Base-by-base conservation (phyloP, 768 basidiomycete genomes). In the Crassisporium funariophilum region DNA sequence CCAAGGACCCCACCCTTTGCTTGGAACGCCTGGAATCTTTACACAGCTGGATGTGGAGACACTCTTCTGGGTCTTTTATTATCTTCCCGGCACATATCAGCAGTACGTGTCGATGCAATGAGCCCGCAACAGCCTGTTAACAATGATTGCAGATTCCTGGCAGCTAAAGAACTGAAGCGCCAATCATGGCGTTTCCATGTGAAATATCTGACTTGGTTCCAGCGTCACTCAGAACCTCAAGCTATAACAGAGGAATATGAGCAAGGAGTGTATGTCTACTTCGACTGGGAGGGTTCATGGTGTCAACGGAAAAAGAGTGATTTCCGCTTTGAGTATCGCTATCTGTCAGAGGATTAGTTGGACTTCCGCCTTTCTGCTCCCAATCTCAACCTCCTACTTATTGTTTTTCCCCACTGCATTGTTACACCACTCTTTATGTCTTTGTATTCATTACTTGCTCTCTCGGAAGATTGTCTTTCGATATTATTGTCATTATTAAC, bases 121-220 rank as follows among this genome's bases (percentile, higher is more conserved):
- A 36, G 19, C 6, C 11, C 52, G 4, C 16, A 19, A 19, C 9
- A 12, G 10, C 7, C 35, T 23, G 39, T 43, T 27, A 44, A 35
- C 39, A 46, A 21, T 35, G 25, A 31, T 40, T 39, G 12, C 47
- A 95, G 93, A 70, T 95, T 86, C 68, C 83, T 98, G 40, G 95
- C 97, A 2, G 97, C 97, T 4, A 92, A 91, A 62, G 97, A 99
- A 68, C 76, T 99, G 54, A 98, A 98, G 73, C 81, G 89, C 40
- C 95, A 98, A 64, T 94, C 92, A 31, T 99, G 97, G 97, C 84
- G 97, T 39, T 99, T 98, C 77, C 97, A 99, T 67, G 91, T 98
- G 51, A 98, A 98, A 70, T 99, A 98, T 65, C 73, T 99, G 50
- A 99, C 97, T 22, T 99, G 97, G 95, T 99, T 99, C 82, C 97